A percentile compares a stretch with the other conserved stretches of the same genome.
These are phyloP conservation scores for Chimonanthus praecox DNA, from an alignment of 164 flowering plant genomes.

Conservation along the genomic window DNA sequence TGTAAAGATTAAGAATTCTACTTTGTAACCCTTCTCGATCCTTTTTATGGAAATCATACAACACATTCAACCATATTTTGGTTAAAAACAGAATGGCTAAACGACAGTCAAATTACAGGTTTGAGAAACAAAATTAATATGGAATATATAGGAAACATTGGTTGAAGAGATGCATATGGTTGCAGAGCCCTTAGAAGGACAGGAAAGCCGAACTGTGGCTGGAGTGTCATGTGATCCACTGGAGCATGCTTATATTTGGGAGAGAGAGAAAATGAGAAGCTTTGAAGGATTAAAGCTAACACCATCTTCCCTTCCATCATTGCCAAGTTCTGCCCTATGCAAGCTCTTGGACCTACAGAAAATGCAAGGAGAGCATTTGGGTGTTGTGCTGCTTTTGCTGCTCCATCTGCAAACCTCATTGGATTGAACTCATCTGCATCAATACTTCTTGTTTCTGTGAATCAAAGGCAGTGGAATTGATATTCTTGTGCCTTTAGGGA, in stretches of 20 bases:
- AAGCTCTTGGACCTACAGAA: slow-evolving; percentile 26
- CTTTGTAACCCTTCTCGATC: too few species aligned
- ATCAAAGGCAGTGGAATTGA: slow-evolving; percentile 18
- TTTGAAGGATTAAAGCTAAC: slow-evolving; percentile 28
- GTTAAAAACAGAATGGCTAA: too few species aligned
- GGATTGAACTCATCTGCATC: slow-evolving; percentile 46
- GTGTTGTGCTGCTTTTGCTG: slow-evolving; percentile 28
- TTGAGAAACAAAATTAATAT: too few species aligned
- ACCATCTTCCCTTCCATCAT: slow-evolving; percentile 31
- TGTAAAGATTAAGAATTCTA: too few species aligned
- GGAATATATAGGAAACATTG: neutral
- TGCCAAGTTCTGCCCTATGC: slow-evolving; percentile 36
- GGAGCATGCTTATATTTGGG: slow-evolving; percentile 34
- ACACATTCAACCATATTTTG: too few species aligned
- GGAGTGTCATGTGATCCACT: slow-evolving; percentile 11
- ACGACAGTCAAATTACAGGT: too few species aligned
- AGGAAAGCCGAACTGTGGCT: slow-evolving; percentile 32
- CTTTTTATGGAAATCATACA: too few species aligned
- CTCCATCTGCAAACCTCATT: slow-evolving; percentile 26
- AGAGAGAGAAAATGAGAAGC: slow-evolving; percentile 26
- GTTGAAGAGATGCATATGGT: neutral
- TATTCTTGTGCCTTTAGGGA: slow-evolving; percentile 22
- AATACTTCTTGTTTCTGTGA: slow-evolving; percentile 22
- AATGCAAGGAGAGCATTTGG: slow-evolving; percentile 35
- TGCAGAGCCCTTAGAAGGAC: slow-evolving; percentile 3